phyloP scores from a whole-genome alignment of 164 flowering plant genomes.

The Magnolia officinalis region DNA sequence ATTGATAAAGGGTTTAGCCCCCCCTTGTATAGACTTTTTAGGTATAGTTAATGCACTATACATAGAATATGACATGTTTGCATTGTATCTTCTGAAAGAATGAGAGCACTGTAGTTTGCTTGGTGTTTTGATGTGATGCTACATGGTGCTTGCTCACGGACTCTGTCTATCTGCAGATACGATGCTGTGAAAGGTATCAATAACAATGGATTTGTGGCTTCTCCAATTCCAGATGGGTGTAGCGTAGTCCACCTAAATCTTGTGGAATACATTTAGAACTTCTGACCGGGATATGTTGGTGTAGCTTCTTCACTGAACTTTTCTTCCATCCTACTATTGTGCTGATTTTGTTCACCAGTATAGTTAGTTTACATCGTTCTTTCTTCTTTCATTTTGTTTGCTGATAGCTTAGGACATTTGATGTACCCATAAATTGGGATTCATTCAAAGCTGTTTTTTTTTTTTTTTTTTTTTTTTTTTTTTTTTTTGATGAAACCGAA shows the following conservation, averaged over 20 bases:
- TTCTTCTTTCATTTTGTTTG: background rate
- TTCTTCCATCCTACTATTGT: background rate
- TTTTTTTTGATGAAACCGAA: background rate
- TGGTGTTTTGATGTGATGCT: background rate
- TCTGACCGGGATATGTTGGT: background rate
- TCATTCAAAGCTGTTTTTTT: no score
- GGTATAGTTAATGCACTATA: background rate
- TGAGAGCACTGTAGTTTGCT: background rate
- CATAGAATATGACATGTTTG: background rate
- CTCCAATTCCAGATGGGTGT: constrained; percentile 56
- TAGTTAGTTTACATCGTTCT: background rate
- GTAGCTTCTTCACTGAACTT: background rate
- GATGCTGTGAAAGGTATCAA: constrained; percentile 40
- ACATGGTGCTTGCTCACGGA: background rate
- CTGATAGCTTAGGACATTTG: background rate
- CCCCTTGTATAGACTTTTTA: background rate
- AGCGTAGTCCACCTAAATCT: constrained; percentile 75
- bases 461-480: no score
- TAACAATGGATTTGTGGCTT: constrained; percentile 33
- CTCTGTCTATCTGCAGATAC: constrained; percentile 44
- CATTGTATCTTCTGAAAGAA: background rate
- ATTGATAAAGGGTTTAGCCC: background rate
- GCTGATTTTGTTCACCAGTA: background rate
- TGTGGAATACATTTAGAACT: constrained; percentile 43
- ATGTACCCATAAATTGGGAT: background rate